Evolutionary conservation across 805 yeast genomes (phyloP).

Genomic region (Kodamaea lidongshanica): DNA sequence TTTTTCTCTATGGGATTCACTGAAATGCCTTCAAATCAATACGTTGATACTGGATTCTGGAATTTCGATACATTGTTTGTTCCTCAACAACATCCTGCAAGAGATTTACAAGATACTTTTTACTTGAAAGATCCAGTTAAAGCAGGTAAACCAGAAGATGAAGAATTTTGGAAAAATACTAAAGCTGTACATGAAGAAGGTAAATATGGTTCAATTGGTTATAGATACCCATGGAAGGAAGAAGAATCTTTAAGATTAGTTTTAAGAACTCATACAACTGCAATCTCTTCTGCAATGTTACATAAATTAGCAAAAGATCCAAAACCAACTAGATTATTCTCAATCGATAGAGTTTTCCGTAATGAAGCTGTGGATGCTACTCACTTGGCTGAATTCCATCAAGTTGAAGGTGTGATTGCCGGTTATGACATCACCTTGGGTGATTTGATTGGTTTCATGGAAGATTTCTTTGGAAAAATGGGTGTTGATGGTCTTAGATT

Average conservation of each 20-base stretch:
- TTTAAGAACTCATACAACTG: slow-evolving; percentile 95
- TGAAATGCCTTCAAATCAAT: slow-evolving; percentile 98
- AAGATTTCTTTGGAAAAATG: slow-evolving; percentile 93
- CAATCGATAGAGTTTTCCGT: slow-evolving; percentile 97
- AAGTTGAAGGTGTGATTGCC: slow-evolving; percentile 98
- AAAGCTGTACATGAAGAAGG: slow-evolving; percentile 85
- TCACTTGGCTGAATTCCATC: slow-evolving; percentile 98
- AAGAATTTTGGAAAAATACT: slow-evolving; percentile 68
- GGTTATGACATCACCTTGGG: slow-evolving; percentile 94
- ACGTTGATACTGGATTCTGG: slow-evolving; percentile 98
- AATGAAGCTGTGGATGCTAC: slow-evolving; percentile 99
- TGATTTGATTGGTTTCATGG: slow-evolving; percentile 96
- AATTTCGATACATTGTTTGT: slow-evolving; percentile 94
- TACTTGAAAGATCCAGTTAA: slow-evolving; percentile 86
- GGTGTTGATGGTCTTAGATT: slow-evolving; percentile 93
- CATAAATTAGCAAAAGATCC: slow-evolving; percentile 84
- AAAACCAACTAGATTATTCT: slow-evolving; percentile 83
- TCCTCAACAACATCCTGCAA: slow-evolving; percentile 99
- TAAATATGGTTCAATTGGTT: slow-evolving; percentile 91
- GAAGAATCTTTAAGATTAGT: slow-evolving; percentile 89
- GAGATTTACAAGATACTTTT: slow-evolving; percentile 98
- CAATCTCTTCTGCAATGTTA: slow-evolving; percentile 84
- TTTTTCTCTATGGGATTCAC: slow-evolving; percentile 97
- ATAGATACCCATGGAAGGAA: slow-evolving; percentile 95
- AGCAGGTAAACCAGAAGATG: slow-evolving; percentile 81